Conservation (phyloP, 2,329 filamentous ascomycete species). For the Podosphaera aphanis region DNA sequence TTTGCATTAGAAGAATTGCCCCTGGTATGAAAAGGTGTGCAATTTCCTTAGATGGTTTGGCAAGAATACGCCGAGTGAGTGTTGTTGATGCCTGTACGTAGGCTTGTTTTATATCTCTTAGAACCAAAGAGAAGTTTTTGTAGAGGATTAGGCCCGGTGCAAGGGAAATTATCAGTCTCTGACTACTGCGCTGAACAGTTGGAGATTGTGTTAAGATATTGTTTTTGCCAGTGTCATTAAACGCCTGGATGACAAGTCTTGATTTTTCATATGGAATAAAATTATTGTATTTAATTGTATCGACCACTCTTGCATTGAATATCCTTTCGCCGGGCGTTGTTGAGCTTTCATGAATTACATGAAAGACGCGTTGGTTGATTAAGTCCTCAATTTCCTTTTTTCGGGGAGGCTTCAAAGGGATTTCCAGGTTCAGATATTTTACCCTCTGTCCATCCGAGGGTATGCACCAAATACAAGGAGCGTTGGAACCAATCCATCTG, state of each 20-base stretch:
- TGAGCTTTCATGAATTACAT: no score
- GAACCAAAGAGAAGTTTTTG: background rate
- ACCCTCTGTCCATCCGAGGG: background rate
- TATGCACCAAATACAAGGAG: no score
- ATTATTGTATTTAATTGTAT: background rate
- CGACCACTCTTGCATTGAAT: background rate
- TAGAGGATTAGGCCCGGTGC: background rate
- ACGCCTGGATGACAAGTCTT: conserved; percentile 1
- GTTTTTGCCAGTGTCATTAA: conserved; percentile 3
- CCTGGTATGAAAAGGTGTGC: background rate
- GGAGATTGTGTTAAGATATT: conserved; percentile 3
- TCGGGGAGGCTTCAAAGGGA: no score
- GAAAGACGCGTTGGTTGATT: no score
- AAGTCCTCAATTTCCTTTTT: no score
- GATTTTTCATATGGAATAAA: conserved; percentile 1
- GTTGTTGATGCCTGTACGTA: background rate
- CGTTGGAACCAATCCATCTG: no score
- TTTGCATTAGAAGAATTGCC: background rate
- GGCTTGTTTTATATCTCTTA: conserved; percentile 1
- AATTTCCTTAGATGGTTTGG: background rate
- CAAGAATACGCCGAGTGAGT: background rate
- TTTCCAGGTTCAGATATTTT: no score
- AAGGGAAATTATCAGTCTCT: background rate
- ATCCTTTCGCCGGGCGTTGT: background rate
- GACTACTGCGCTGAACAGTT: conserved; percentile 1